A percentile compares a stretch with the other conserved stretches of the same genome.
These are phyloP conservation scores for Neophaeococcomyces mojaviensis DNA, from an alignment of 2,329 filamentous ascomycete species.

Conservation along the genomic window DNA sequence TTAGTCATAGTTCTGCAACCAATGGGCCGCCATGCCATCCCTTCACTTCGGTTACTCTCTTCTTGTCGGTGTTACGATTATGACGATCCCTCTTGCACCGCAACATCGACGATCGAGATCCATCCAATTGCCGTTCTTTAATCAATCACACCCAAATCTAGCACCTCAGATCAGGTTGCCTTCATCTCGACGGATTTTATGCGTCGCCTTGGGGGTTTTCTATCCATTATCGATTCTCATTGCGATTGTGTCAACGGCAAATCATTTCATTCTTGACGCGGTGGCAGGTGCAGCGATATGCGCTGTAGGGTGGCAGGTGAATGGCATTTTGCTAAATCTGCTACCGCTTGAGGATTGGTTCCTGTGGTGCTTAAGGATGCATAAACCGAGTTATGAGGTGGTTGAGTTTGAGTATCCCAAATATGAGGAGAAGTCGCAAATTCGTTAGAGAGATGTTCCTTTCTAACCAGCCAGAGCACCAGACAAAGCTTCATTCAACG, in stretches of 20 bases:
- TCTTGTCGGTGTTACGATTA: constrained; percentile 62
- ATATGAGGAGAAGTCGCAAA: constrained; percentile 13
- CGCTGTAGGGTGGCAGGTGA: constrained; percentile 53
- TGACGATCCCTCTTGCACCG: constrained; percentile 55
- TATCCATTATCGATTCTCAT: constrained; percentile 60
- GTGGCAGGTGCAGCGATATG: constrained; percentile 62
- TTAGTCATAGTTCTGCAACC: background rate
- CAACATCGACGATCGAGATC: constrained; percentile 41
- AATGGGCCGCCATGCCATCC: constrained; percentile 62
- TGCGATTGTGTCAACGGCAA: constrained; percentile 64
- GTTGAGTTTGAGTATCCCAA: constrained; percentile 8
- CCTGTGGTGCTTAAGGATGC: constrained; percentile 53
- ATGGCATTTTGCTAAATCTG: constrained; percentile 53
- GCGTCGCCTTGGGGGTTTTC: constrained; percentile 47
- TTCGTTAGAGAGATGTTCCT: too few relatives aligned
- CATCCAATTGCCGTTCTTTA: constrained; percentile 28
- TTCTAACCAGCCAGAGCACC: too few relatives aligned
- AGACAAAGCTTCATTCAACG: too few relatives aligned
- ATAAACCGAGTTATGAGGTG: constrained; percentile 47
- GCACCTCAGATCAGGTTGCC: constrained; percentile 34
- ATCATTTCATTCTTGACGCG: constrained; percentile 65
- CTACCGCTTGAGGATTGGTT: constrained; percentile 62
- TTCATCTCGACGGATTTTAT: constrained; percentile 45
- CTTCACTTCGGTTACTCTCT: constrained; percentile 70
- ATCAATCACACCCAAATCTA: constrained; percentile 21